Evolutionary conservation across 768 basidiomycete species (phyloP).

Genomic region (Dendrothele bispora): DNA sequence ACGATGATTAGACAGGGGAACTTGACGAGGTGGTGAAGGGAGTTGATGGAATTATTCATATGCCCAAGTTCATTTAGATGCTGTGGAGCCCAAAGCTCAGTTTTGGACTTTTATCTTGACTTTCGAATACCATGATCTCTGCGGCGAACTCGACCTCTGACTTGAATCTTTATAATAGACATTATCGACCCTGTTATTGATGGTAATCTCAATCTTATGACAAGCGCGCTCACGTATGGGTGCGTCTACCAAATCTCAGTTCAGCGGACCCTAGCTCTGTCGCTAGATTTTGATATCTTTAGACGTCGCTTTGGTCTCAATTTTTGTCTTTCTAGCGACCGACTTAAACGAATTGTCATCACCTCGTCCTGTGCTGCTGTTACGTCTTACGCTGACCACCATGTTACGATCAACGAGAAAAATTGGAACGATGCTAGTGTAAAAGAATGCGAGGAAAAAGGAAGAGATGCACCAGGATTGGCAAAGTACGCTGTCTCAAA

Average conservation of each 20-base stretch:
- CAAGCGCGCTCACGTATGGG: constrained; percentile 37
- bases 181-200: constrained; percentile 56
- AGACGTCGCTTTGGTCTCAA: constrained; percentile 24
- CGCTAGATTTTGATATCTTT: background rate
- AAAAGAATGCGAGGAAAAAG: constrained; percentile 38
- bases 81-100: constrained; percentile 23
- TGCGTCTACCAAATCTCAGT: constrained; percentile 20
- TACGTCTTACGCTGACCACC: constrained; percentile 17
- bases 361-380: constrained; percentile 51
- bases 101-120: too few species aligned
- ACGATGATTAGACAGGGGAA: constrained; percentile 27
- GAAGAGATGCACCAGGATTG: constrained; percentile 30
- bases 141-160: background rate
- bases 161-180: constrained; percentile 33
- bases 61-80: constrained; percentile 30
- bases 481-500: constrained; percentile 47
- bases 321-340: constrained; percentile 17
- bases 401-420: constrained; percentile 27
- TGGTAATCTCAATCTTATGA: constrained; percentile 52
- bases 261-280: too few species aligned
- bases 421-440: constrained; percentile 50
- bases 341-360: constrained; percentile 55
- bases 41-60: constrained; percentile 38
- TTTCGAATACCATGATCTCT: too few species aligned
- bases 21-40: constrained; percentile 48